Base-by-base conservation (phyloP, 768 basidiomycete species). In the Arthromyces matolae region DNA sequence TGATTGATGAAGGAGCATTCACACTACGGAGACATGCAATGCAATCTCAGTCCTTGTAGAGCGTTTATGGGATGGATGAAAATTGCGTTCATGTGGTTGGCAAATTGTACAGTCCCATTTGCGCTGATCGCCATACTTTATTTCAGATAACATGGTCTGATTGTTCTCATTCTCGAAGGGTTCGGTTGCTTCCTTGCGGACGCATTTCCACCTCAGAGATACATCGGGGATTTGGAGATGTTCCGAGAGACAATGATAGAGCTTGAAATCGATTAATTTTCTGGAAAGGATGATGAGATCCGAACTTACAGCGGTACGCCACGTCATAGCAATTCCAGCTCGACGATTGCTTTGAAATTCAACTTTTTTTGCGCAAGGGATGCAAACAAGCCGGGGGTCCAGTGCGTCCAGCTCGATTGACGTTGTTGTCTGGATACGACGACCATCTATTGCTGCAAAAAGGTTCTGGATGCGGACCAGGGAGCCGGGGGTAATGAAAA, bases 31-130 rank as follows among this genome's bases (percentile, higher is more conserved):
- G n/a, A n/a, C n/a, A n/a, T n/a, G n/a, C n/a, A n/a, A n/a, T n/a
- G n/a, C n/a, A n/a, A n/a, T n/a, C n/a, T n/a, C n/a, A n/a, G n/a
- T n/a, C n/a, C n/a, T n/a, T n/a, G n/a, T n/a, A n/a, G n/a, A n/a
- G n/a, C n/a, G n/a, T n/a, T n/a, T n/a, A n/a, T n/a, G n/a, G 27
- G 18, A 2, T 19, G 5, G 7, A 3, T 23, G 9, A 10, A 23
- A 33, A 35, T n/a, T 18, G 32, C 8, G 39, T 24, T 45, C 49
- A 28, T 35, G 18, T 13, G 49, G 49, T 14, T 44, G n/a, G 22
- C 44, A 50, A n/a, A 16, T 2, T 9, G 44, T 39, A 20, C 49
- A 50, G 19, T 20, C 37, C 49, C 49, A 50, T 24, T 37, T 41
- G 19, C 8, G 13, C 32, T 45, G 18, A 4, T 38, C 5, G 24